phyloP scores from a whole-genome alignment of 768 basidiomycete genomes.

The Hemileccinum rubropunctum region DNA sequence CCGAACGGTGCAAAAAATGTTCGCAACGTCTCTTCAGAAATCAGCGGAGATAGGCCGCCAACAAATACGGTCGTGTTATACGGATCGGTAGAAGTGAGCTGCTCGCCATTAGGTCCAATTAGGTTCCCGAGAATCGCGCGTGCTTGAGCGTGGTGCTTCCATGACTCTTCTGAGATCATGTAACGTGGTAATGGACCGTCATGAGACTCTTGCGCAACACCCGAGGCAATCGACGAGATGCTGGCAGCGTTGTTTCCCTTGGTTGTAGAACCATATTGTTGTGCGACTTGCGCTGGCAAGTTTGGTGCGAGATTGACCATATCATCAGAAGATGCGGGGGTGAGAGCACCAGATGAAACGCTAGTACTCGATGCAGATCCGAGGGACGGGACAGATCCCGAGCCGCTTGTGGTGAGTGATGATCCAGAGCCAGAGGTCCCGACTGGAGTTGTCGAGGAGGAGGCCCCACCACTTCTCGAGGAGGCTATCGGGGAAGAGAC shows the following conservation, averaged over 20 bases:
- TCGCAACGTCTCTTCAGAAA: conserved; percentile 87
- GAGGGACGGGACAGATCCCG: conserved; percentile 49
- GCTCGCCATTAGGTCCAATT: conserved; percentile 84
- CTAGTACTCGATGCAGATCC: conserved; percentile 47
- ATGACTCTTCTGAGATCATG: conserved; percentile 68
- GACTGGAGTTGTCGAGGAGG: conserved; percentile 32
- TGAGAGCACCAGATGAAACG: conserved; percentile 48
- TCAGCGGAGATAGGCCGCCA: conserved; percentile 83
- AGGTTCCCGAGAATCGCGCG: conserved; percentile 79
- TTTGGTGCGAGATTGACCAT: conserved; percentile 47
- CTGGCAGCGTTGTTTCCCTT: conserved; percentile 24
- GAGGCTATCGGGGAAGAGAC: conserved; percentile 70
- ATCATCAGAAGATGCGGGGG: conserved; percentile 52
- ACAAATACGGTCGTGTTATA: conserved; percentile 97
- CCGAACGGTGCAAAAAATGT: conserved; percentile 93
- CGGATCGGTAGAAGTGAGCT: conserved; percentile 87
- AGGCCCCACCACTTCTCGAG: conserved; percentile 18
- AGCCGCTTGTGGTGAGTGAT: conserved; percentile 44
- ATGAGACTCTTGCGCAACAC: conserved; percentile 44
- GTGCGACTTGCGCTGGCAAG: conserved; percentile 46
- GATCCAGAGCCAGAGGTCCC: conserved; percentile 45
- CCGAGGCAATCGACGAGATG: conserved; percentile 29
- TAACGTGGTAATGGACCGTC: conserved; percentile 49
- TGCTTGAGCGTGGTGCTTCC: conserved; percentile 83
- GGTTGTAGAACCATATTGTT: conserved; percentile 42